phyloP scores from a whole-genome alignment of 441 rosid genomes.

The Sinapis alba region DNA sequence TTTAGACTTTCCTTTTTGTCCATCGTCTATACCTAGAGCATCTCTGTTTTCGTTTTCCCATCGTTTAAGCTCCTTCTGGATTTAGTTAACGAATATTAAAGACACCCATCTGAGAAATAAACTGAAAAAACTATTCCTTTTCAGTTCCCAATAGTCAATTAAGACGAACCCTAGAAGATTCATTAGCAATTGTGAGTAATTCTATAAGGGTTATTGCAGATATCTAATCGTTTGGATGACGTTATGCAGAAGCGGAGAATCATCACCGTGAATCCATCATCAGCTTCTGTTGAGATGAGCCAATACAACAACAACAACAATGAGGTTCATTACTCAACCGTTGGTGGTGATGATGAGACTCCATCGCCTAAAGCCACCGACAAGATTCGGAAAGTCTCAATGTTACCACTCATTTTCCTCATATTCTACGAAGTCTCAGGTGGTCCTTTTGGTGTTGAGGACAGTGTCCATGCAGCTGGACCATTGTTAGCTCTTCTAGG shows the following conservation, averaged over 20 bases:
- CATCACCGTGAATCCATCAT: slow-evolving; percentile 41
- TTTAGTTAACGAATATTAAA: neutral
- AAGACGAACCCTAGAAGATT: slow-evolving; percentile 30
- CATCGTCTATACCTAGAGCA: neutral
- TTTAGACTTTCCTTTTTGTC: neutral
- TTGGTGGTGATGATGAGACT: slow-evolving; percentile 34
- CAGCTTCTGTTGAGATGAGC: slow-evolving; percentile 49
- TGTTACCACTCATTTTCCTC: slow-evolving; percentile 49
- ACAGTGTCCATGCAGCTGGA: neutral
- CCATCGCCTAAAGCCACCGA: slow-evolving; percentile 44
- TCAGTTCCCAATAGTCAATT: no score
- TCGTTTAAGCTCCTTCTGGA: neutral
- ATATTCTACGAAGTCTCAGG: slow-evolving; percentile 48
- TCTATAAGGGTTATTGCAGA: slow-evolving; percentile 32
- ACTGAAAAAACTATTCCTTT: neutral
- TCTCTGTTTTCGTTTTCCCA: neutral
- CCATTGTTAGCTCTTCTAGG: slow-evolving; percentile 33
- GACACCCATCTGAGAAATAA: no score
- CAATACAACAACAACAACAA: slow-evolving; percentile 13
- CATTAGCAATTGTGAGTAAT: slow-evolving; percentile 29
- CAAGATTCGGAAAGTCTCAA: slow-evolving; percentile 55
- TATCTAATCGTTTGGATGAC: slow-evolving; percentile 38
- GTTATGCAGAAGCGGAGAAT: slow-evolving; percentile 53
- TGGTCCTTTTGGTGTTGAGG: slow-evolving; percentile 17
- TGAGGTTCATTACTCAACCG: slow-evolving; percentile 37